Base-by-base conservation (phyloP, 345 rosid genomes). In the Rhodamnia rubescens region DNA sequence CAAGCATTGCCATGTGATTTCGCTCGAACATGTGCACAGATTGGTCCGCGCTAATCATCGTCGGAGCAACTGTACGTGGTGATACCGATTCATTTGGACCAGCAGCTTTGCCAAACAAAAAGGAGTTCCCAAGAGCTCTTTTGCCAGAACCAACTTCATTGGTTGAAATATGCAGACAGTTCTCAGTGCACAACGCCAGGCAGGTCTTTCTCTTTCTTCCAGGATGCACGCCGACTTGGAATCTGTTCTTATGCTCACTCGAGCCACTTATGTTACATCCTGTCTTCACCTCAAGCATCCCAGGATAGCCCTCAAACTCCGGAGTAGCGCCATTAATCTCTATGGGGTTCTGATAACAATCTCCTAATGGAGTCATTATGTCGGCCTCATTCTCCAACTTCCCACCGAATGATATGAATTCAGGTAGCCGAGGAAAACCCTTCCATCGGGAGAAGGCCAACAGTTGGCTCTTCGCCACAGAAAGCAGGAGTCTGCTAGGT, bases 381-480 rank as follows among this genome's bases (percentile, higher is more conserved):
- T 92, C 92, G 29, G 88, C 92, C 80, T 91, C 92, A 61, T 88
- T 85, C 89, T 92, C 94, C 82, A 87, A 84, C 86, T 90, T 85
- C 32, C 91, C 92, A 47, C 84, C 86, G 55, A 92, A 89, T 40
- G 88, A 56, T 89, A 87, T 90, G 83, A 93, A 88, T 89, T 90
- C 92, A 4, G 97, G 97, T 81, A 95, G 91, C 40, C 87, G 87
- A 32, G 88, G 53, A 85, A 87, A 91, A 61, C 97, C 97, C 90
- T 92, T 96, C 96, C 94, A 94, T 44, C 88, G 92, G 88, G 85
- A 85, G 87, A 93, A 94, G 81, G 97, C 95, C 87, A 91, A 88
- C 85, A 95, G 81, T 83, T 89, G 94, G 83, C 98, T 93, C 86
- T 87, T 87, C 36, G 89, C 86, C 52, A 87, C 91, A 14, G 85